A percentile compares a stretch with the other conserved stretches of the same genome.
Conservation (phyloP, 2,329 filamentous ascomycete species). For the Fusarium brevicatenulatum region DNA sequence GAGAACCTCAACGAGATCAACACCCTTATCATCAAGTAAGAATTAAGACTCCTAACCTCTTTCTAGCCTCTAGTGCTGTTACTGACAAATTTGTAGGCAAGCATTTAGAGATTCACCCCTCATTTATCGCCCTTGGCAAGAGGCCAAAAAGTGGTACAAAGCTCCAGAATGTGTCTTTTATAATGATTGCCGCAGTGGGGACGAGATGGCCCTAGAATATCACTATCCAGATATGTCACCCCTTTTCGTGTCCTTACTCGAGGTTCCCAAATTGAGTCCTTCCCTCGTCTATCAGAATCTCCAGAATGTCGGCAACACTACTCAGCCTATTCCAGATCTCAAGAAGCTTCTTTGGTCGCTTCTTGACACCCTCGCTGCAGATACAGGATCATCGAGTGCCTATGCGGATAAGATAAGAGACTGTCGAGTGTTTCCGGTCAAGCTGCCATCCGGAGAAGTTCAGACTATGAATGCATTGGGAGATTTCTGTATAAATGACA, state of each 20-base stretch:
- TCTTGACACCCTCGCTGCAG: neutral
- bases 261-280: neutral
- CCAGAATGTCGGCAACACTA: neutral
- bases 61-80: accelerated
- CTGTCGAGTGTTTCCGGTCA: neutral
- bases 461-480: neutral
- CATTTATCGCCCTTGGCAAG: neutral
- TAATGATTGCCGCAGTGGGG: neutral
- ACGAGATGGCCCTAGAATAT: neutral
- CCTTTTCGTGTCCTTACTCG: neutral
- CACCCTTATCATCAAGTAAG: neutral
- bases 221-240: neutral
- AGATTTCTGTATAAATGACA: neutral
- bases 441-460: accelerated
- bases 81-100: neutral
- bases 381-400: neutral
- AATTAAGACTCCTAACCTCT: accelerated
- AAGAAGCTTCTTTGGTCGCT: neutral
- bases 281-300: neutral
- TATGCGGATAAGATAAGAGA: neutral
- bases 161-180: neutral
- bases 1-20: neutral
- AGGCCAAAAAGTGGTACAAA: neutral
- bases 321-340: neutral
- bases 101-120: neutral